Evolutionary conservation across 2,329 filamentous ascomycete species (phyloP).

Genomic region (Sclerotinia trifoliorum): DNA sequence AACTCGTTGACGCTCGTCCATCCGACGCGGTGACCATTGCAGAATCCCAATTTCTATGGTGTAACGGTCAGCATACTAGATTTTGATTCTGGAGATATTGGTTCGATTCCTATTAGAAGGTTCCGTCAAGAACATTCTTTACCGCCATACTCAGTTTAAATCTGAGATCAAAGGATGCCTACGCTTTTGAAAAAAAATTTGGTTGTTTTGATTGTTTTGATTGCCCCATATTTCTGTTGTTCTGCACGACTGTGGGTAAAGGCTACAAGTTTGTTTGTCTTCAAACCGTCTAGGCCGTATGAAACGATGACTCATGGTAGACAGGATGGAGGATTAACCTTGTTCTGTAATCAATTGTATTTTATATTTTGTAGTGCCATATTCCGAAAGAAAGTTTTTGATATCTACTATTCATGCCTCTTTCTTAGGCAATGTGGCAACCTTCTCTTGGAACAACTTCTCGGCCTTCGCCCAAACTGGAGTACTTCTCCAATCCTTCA

Average conservation of each 20-base stretch:
- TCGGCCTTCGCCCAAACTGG: slow-evolving; percentile 84
- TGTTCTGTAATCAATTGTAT: neutral
- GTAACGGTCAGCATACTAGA: slow-evolving; percentile 23
- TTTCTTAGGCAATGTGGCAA: slow-evolving; percentile 60
- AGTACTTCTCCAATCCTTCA: slow-evolving; percentile 71
- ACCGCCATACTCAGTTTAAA: slow-evolving; percentile 9
- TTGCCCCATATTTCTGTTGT: no score
- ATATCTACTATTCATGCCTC: slow-evolving; percentile 17
- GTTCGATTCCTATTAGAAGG: slow-evolving; percentile 25
- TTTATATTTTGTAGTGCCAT: neutral
- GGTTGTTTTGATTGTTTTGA: no score
- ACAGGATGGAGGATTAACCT: neutral
- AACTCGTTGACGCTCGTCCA: no score
- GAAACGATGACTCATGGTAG: neutral
- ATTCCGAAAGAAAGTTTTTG: slow-evolving; percentile 2
- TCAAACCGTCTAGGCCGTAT: neutral
- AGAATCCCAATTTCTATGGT: no score
- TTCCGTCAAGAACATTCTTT: slow-evolving; percentile 16
- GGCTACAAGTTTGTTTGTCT: neutral
- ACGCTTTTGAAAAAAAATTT: neutral
- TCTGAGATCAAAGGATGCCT: slow-evolving; percentile 2
- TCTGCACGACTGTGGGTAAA: neutral
- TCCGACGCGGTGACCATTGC: no score
- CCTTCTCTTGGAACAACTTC: slow-evolving; percentile 81
- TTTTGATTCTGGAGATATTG: slow-evolving; percentile 25